Conservation (phyloP, 768 basidiomycete genomes). For the Galerina sulciceps region DNA sequence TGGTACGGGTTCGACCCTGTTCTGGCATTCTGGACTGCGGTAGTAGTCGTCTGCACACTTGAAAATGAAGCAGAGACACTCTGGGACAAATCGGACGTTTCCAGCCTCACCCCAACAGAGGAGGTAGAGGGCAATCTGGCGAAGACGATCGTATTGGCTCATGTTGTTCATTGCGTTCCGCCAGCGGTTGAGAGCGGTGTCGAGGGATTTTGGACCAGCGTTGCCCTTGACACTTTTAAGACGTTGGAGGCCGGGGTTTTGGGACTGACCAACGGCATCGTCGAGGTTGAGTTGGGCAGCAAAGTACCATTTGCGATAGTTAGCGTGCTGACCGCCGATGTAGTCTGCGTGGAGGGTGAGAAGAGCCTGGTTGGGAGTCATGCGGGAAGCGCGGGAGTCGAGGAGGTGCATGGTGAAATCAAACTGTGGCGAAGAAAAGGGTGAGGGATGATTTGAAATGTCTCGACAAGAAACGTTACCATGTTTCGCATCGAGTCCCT, state of each 20-base stretch:
- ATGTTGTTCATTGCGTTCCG: slow-evolving; percentile 99
- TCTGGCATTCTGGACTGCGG: slow-evolving; percentile 97
- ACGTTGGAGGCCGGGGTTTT: slow-evolving; percentile 91
- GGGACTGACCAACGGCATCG: slow-evolving; percentile 94
- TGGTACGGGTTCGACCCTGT: slow-evolving; percentile 87
- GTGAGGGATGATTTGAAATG: slow-evolving; percentile 2
- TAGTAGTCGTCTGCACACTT: slow-evolving; percentile 99
- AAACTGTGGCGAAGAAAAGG: slow-evolving; percentile 54
- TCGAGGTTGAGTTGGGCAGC: slow-evolving; percentile 99
- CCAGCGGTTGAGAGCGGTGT: slow-evolving; percentile 94
- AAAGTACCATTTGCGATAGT: slow-evolving; percentile 99
- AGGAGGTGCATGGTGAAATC: slow-evolving; percentile 98
- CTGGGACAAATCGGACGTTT: slow-evolving; percentile 96
- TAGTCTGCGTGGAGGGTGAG: slow-evolving; percentile 98
- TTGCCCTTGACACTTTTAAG: slow-evolving; percentile 82
- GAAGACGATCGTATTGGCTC: slow-evolving; percentile 97
- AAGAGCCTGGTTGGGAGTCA: slow-evolving; percentile 95
- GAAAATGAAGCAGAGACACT: slow-evolving; percentile 99
- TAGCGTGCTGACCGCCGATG: slow-evolving; percentile 97
- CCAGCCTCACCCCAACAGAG: slow-evolving; percentile 99
- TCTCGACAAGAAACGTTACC: slow-evolving; percentile 48
- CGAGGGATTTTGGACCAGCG: slow-evolving; percentile 75
- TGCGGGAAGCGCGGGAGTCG: slow-evolving; percentile 97
- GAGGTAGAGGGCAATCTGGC: slow-evolving; percentile 94
- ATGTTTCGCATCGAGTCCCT: slow-evolving; percentile 95